A percentile compares a stretch with the other conserved stretches of the same genome.
phyloP scores from a whole-genome alignment of 257 asterid species.

The Eustoma russellianum region DNA sequence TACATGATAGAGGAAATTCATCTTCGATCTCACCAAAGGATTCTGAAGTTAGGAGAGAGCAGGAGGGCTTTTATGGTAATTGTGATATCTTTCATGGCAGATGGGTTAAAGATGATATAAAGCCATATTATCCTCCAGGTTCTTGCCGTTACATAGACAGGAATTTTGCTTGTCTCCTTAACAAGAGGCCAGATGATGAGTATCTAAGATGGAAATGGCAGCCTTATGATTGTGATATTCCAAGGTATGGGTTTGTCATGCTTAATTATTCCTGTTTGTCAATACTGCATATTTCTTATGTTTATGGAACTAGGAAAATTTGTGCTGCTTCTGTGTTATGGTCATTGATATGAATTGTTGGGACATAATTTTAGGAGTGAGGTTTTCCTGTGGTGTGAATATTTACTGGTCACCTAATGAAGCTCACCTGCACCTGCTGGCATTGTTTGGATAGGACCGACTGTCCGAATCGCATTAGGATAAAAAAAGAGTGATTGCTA shows the following conservation, averaged over 20 bases:
- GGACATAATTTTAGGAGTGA: neutral
- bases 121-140: constrained; percentile 73
- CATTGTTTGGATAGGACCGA: neutral
- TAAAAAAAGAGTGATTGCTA: neutral
- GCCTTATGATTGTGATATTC: constrained; percentile 79
- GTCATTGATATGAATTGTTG: neutral
- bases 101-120: constrained; percentile 75
- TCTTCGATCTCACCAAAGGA: neutral
- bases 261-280: neutral
- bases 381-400: neutral
- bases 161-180: constrained; percentile 77
- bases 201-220: constrained; percentile 88
- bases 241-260: constrained; percentile 37
- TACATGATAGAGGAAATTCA: constrained; percentile 7
- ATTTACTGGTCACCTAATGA: neutral
- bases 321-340: neutral
- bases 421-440: too few relatives aligned
- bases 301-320: too few relatives aligned
- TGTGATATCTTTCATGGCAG: constrained; percentile 78
- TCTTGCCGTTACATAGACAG: constrained; percentile 78
- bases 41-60: neutral
- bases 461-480: neutral
- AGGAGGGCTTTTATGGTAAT: constrained; percentile 27
- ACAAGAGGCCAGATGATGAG: constrained; percentile 65
- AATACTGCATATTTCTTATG: neutral